phyloP scores from a whole-genome alignment of 1,139 yeast genomes.

The Blastobotrys persicus region DNA sequence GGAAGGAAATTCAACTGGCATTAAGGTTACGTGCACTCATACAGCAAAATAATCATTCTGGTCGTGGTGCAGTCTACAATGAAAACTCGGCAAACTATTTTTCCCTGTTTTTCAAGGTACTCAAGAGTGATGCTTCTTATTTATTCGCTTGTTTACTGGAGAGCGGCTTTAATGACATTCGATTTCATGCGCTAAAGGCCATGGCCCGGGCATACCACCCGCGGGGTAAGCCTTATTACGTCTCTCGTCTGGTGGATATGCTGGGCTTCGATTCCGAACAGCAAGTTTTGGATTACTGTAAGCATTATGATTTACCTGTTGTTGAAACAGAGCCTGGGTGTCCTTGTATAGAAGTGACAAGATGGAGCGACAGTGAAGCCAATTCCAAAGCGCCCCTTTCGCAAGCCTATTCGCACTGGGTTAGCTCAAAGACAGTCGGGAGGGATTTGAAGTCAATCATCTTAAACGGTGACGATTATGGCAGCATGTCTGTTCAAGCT shows the following conservation, averaged over 20 bases:
- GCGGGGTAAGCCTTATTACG: slow-evolving; percentile 63
- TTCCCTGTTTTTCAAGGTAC: slow-evolving; percentile 59
- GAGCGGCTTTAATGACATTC: slow-evolving; percentile 72
- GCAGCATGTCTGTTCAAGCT: background rate
- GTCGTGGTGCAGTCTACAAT: slow-evolving; percentile 53
- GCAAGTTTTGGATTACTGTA: slow-evolving; percentile 56
- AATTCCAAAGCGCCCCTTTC: slow-evolving; percentile 47
- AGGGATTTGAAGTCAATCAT: slow-evolving; percentile 37
- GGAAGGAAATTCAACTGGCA: slow-evolving; percentile 67
- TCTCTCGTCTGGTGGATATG: slow-evolving; percentile 46
- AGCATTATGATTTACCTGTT: slow-evolving; percentile 61
- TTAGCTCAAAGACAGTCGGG: slow-evolving; percentile 49
- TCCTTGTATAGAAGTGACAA: slow-evolving; percentile 53
- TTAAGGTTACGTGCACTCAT: slow-evolving; percentile 62
- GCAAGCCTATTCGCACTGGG: slow-evolving; percentile 55
- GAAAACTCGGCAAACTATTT: slow-evolving; percentile 66
- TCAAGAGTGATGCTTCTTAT: slow-evolving; percentile 56
- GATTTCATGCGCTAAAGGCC: slow-evolving; percentile 71
- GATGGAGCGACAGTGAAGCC: slow-evolving; percentile 48
- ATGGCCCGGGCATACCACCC: slow-evolving; percentile 69
- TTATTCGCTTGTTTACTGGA: slow-evolving; percentile 75
- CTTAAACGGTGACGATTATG: slow-evolving; percentile 38
- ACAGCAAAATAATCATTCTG: slow-evolving; percentile 56
- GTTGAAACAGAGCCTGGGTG: slow-evolving; percentile 44
- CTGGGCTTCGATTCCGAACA: slow-evolving; percentile 65